Percentiles rank a stretch among this genome's conserved stretches.
These are phyloP conservation scores for Barbarea vulgaris DNA, from an alignment of 345 rosid species.

Conservation along the genomic window DNA sequence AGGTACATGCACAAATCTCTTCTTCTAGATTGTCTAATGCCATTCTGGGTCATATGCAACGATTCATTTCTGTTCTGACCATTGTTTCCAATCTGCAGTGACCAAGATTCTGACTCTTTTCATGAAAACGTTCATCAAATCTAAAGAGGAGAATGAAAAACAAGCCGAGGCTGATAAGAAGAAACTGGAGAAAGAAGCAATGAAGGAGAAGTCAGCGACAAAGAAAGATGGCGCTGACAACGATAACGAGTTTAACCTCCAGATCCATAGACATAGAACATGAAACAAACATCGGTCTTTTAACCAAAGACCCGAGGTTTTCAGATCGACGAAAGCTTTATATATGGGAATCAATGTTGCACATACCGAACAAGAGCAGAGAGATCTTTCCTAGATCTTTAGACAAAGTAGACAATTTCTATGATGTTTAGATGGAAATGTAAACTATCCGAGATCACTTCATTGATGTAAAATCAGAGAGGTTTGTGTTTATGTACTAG, in stretches of 20 bases:
- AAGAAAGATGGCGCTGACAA: slow-evolving; percentile 57
- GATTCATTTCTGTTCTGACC: not conserved
- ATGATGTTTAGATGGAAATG: slow-evolving; percentile 29
- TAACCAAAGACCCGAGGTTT: slow-evolving; percentile 14
- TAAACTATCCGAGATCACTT: slow-evolving; percentile 19
- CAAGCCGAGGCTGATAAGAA: slow-evolving; percentile 89
- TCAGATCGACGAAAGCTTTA: slow-evolving; percentile 25
- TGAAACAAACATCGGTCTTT: slow-evolving; percentile 21
- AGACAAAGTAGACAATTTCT: slow-evolving; percentile 31
- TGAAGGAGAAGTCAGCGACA: slow-evolving; percentile 60
- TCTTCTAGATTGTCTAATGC: slow-evolving; percentile 9
- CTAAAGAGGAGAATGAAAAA: slow-evolving; percentile 80
- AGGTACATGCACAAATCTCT: slow-evolving; percentile 50
- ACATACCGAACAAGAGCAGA: slow-evolving; percentile 31
- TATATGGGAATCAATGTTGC: slow-evolving; percentile 26
- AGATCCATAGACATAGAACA: slow-evolving; percentile 41
- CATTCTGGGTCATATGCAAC: not conserved
- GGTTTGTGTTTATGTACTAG: slow-evolving; percentile 14
- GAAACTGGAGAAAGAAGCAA: slow-evolving; percentile 86
- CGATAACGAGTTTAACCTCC: slow-evolving; percentile 44
- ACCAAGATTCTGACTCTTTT: slow-evolving; percentile 81
- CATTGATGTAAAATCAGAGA: slow-evolving; percentile 32
- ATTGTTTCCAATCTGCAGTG: slow-evolving; percentile 55
- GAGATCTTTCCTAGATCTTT: slow-evolving; percentile 34
- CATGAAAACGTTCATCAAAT: slow-evolving; percentile 79